phyloP scores from a whole-genome alignment of 176 grass and related monocot genomes.

The Canna indica region DNA sequence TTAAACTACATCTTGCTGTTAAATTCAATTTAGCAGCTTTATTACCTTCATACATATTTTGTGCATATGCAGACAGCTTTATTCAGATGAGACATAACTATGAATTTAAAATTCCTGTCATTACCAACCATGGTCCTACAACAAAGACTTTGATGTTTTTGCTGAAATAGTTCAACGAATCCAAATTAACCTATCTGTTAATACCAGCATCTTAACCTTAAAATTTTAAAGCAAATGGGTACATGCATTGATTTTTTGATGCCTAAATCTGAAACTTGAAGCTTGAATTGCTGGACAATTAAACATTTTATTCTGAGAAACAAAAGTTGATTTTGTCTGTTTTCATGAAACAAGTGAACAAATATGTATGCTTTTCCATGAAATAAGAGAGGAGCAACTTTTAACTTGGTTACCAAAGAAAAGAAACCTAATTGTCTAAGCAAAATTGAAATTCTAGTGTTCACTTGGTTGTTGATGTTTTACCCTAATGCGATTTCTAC shows the following conservation, averaged over 20 bases:
- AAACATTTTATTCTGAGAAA: no score
- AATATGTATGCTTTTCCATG: no score
- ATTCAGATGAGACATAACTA: neutral
- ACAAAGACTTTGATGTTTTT: neutral
- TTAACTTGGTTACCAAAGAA: no score
- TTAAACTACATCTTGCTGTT: conserved; percentile 5
- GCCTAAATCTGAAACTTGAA: neutral
- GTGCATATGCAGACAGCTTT: neutral
- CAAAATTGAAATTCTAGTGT: no score
- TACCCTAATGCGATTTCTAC: no score
- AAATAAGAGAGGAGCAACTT: no score
- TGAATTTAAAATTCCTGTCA: neutral
- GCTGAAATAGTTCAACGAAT: neutral
- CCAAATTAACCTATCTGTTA: neutral
- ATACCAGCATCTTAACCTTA: neutral
- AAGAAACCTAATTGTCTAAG: no score
- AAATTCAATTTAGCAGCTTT: neutral
- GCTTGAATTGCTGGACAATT: neutral
- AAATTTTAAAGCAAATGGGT: neutral
- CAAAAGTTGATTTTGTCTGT: no score
- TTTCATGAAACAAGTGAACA: no score
- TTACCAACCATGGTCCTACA: neutral
- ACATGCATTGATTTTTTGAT: neutral
- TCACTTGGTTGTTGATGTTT: no score
- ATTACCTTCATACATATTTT: neutral